A percentile compares a stretch with the other conserved stretches of the same genome.
Evolutionary conservation across 2,329 filamentous ascomycete genomes (phyloP).

Genomic region (Talaromyces funiculosus): DNA sequence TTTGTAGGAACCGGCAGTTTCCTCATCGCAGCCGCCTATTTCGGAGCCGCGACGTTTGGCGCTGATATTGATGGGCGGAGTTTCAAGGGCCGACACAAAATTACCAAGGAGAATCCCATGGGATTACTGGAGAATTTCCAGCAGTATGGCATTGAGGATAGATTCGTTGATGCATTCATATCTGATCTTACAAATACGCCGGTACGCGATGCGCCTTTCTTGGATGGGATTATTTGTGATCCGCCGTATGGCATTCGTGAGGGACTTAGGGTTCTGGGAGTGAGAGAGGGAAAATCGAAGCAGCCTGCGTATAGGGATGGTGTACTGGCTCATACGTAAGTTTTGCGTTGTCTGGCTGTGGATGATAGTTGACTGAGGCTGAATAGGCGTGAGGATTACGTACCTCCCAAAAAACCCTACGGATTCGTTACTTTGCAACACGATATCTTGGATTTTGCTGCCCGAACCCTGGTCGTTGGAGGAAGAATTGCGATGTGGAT

Average conservation of each 20-base stretch:
- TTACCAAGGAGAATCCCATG: conserved; percentile 41
- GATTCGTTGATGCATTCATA: conserved; percentile 72
- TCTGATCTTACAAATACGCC: conserved; percentile 87
- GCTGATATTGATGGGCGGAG: conserved; percentile 91
- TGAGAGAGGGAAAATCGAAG: conserved; percentile 53
- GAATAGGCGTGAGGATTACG: conserved; percentile 57
- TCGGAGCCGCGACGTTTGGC: conserved; percentile 75
- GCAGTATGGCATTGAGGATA: conserved; percentile 66
- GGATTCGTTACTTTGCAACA: conserved; percentile 85
- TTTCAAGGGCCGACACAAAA: conserved; percentile 60
- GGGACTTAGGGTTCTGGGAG: conserved; percentile 79
- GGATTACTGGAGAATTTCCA: conserved; percentile 66
- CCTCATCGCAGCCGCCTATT: conserved; percentile 81
- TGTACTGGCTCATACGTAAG: conserved; percentile 62
- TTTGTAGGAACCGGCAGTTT: conserved; percentile 96
- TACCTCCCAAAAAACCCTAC: conserved; percentile 87
- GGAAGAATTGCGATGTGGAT: conserved; percentile 93
- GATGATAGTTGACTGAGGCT: neutral
- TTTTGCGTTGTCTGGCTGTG: conserved; percentile 8
- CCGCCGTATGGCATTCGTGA: conserved; percentile 94
- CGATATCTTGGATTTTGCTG: conserved; percentile 80
- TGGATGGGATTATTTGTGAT: conserved; percentile 92
- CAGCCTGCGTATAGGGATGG: conserved; percentile 62
- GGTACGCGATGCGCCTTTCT: conserved; percentile 53
- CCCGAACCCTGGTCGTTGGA: conserved; percentile 66